Evolutionary conservation across 345 rosid species (phyloP), one percentile per base, ranked within the genome.

Genomic region (Salix viminalis): DNA sequence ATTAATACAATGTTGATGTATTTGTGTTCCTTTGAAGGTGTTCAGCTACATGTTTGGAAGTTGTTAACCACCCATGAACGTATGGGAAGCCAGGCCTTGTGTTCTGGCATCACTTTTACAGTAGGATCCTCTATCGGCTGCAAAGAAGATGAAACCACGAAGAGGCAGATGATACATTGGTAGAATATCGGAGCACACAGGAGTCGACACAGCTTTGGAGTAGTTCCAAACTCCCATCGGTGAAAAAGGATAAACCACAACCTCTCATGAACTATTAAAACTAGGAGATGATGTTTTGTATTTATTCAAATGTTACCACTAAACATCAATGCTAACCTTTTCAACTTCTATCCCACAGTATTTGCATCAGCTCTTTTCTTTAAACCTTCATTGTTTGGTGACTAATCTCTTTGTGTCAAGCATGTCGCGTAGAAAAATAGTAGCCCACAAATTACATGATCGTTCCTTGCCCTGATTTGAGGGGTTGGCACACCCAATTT

Each of bases 1-100:
- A 48, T 14, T 0, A 48, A 4, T 48, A 48, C 48, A 44, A 12
- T 10, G 15, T 44, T 34, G 42, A 30, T 50, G 64, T 11, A 46
- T 3, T 74, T 44, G 46, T 62, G 24, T 24, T 44, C 15, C 61
- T 28, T 74, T 74, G 77, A 74, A 64, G 77, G 70, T 7, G 28
- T 11, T 37, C 48, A 24, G 61, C 28, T 50, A 37, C 64, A 68
- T 7, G 37, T 68, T 36, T 56, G 78, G 41, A 68, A 48, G 73
- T 16, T 50, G 0, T 3, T 24, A 6, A 36, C 58, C 28, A 41
- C 56, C 32, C 28, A 13, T 14, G 72, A 56, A 64, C 42, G 9
- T 54, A 36, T 21, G 18, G 71, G 39, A 24, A 30, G 11, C 44
- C 65, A 30, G 18, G 44, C 19, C n/a, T 10, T 11, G 36, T 69